Base-by-base conservation (phyloP, 352 stramenopile genomes). In the Hyaloperonospora arabidopsidis region DNA sequence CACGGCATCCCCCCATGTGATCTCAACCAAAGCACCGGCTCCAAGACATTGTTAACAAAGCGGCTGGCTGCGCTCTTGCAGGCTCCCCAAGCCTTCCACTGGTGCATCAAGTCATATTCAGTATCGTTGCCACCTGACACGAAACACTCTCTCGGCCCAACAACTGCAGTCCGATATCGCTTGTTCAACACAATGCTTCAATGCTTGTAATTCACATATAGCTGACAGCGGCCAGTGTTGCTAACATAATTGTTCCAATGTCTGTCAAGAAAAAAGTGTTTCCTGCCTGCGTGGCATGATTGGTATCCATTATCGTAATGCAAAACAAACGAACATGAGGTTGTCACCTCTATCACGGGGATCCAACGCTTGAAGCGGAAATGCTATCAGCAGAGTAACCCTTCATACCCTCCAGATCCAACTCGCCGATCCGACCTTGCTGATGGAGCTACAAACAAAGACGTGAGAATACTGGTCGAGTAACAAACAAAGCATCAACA, bases 21-120 rank as follows among this genome's bases (percentile, higher is more conserved):
- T 54, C 64, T 90, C 23, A 57, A 18, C 23, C 70, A 56, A 46
- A 79, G 61, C 49, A 79, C 72, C 5, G 84, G 53, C 22, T 88
- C 78, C 6, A 74, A 69, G 17, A 17, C 29, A 8, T 48, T 88
- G 19, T 49, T 90, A 5, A 45, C 82, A 35, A 82, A 87, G 54
- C 63, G 72, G 0, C 47, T 88, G 1, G 35, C n/a, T 7, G 66
- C 68, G 13, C 46, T 90, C 35, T 14, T 80, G 7, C 21, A 36
- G 7, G 45, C 45, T 1, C 25, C 46, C 0, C 43, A 69, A 6
- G 36, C 53, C 2, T 50, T 76, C 1, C 76, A 89, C 41, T 89
- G 73, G 48, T 90, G 80, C 15, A 66, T 90, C 47, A 90, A 90
- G 49, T 80, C 78, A 7, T 90, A 89, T 55, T 68, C 28, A 18